Percentiles rank a stretch among this genome's conserved stretches.
These are phyloP conservation scores for Monilinia aucupariae DNA, from an alignment of 2,329 filamentous ascomycete species.

Conservation along the genomic window DNA sequence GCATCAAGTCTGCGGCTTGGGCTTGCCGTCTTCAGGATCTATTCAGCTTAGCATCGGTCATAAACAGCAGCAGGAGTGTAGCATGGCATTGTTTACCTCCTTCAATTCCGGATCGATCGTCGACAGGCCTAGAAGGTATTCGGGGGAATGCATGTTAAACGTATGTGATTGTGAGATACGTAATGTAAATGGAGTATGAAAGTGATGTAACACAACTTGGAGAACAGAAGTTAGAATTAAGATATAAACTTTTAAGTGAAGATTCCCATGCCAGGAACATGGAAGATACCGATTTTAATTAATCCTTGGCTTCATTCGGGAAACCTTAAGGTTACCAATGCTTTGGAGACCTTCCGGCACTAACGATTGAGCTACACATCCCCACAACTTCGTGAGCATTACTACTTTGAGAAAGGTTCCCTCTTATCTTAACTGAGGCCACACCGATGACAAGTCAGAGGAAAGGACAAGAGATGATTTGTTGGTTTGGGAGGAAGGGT, in stretches of 20 bases:
- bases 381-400: slow-evolving; percentile 9
- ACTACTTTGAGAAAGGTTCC: slow-evolving; percentile 11
- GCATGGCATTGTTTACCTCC: slow-evolving; percentile 14
- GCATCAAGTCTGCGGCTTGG: background rate
- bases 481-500: background rate
- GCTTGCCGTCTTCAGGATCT: background rate
- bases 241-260: background rate
- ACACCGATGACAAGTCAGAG: background rate
- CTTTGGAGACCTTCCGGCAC: background rate
- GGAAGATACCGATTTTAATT: background rate
- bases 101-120: slow-evolving; percentile 23
- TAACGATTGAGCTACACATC: background rate
- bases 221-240: background rate
- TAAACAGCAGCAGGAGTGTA: background rate
- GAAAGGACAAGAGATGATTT: background rate
- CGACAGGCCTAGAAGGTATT: slow-evolving; percentile 19
- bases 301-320: background rate
- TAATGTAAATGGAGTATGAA: background rate
- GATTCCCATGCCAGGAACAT: background rate
- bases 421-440: background rate
- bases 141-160: slow-evolving; percentile 5
- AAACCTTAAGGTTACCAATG: background rate
- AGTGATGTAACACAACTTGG: background rate
- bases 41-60: background rate
- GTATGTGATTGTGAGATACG: background rate